Evolutionary conservation across 73 alveolate species (phyloP), one percentile per base, ranked within the genome.

Genomic region (Tetrahymena thermophila): DNA sequence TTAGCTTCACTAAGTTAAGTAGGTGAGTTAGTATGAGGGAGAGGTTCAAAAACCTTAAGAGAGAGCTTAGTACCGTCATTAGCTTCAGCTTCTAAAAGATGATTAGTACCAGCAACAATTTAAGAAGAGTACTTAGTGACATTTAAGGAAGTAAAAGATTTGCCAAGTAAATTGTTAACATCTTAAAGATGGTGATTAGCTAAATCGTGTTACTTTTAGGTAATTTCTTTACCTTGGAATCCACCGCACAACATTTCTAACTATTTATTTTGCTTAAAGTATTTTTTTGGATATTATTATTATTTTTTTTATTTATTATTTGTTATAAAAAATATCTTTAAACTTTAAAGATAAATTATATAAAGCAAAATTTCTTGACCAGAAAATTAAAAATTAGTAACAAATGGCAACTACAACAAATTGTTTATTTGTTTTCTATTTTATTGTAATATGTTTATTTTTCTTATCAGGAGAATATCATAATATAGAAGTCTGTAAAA

Each of bases 181-280:
- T 71, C 89, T 71, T 71, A n/a, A 71, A 71, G 42, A 71, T 71
- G 89, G 31, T 71, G 89, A 71, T 71, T 71, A 71, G 89, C 89
- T 71, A 71, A 71, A 71, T 71, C 89, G 37, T 71, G 89, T 71
- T 71, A 71, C 89, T 71, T 3, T 71, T 71, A 31, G 11, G 89
- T 71, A 71, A 71, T 21, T 71, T 71, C 89, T 71, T 71, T 71
- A 71, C 89, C 89, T 7, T 71, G 89, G 89, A 71, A 71, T 23
- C 89, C 89, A 71, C 89, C 89, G 89, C 89, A 71, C 89, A 71
- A 71, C 89, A 71, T 71, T 71, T 71, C 89, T 71, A 71, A 71
- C 16, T 42, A 5, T 10, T 71, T 71, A 71, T 71, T 40, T 71
- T 71, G 35, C 37, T 31, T 71, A 7, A 25, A 71, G 6, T 19